Base-by-base conservation (phyloP, 2,329 filamentous ascomycete genomes). In the Pseudomassariella vexata region DNA sequence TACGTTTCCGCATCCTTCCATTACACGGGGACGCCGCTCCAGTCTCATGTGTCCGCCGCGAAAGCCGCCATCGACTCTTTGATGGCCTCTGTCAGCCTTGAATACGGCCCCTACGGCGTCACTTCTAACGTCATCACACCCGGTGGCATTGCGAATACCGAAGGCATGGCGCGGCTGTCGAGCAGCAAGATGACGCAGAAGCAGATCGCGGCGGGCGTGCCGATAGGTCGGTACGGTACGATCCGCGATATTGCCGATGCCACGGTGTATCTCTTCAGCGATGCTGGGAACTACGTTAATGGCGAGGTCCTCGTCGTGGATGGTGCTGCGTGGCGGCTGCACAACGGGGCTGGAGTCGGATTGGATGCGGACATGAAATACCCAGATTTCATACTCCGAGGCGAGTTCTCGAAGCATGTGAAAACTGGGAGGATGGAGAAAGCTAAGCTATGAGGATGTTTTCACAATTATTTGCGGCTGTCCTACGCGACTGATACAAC, bases 1-100 rank as follows among this genome's bases (percentile, higher is more conserved):
- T 94, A 89, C 57, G 75, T 96, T 39, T 92, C 84, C 26, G 90
- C 89, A 4, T 89, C 86, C 2, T 82, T 96, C 49, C 90, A 96
- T 64, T 95, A 90, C 64, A 82, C 83, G 1, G 88, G 87, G 22
- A 77, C 82, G 59, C 82, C 88, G 0, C 67, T 95, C 45, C 92
- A 96, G 58, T 76, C 84, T 2, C 90, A 96, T 59, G 89, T 90
- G n/a, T 72, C 81, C 3, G 88, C 88, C 2, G 90, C 92, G 36
- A 98, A 98, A 63, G 85, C 90, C 0, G 85, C 82, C 11, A 79
- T 98, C 9, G 90, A 98, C 59, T 81, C 87, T 2, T 74, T 98
- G 50, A 82, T 85, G 37, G 74, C 79, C 33, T 82, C 78, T 5
- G 76, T 94, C 0, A 79, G 87, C 2, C 75, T 98, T 33, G 92